phyloP scores from a whole-genome alignment of 1,284 basidiomycete genomes.

The Austroboletus sp. region DNA sequence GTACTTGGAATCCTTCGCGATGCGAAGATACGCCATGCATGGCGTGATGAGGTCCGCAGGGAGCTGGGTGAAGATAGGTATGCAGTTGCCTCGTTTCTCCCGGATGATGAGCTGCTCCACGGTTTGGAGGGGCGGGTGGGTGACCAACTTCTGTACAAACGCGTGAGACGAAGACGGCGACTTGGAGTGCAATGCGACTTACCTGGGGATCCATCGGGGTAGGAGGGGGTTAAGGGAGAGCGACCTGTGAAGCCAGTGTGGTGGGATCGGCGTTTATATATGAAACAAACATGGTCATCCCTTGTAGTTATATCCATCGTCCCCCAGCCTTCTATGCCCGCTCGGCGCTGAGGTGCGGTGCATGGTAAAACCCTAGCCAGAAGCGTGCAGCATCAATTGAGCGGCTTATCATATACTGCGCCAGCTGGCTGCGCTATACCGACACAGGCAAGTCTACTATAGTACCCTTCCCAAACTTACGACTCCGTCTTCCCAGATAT shows the following conservation, averaged over 20 bases:
- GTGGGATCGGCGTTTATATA: conserved; percentile 8
- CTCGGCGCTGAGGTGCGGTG: background rate
- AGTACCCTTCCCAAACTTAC: conserved; percentile 1
- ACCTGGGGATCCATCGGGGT: conserved; percentile 60
- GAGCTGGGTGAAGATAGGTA: conserved; percentile 88
- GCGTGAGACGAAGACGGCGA: background rate
- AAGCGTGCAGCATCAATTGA: background rate
- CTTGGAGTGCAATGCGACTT: conserved; percentile 16
- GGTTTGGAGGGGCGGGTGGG: conserved; percentile 59
- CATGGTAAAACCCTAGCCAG: background rate
- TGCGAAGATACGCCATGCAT: conserved; percentile 91
- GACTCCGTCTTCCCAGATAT: conserved; percentile 33
- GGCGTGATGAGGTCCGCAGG: conserved; percentile 96
- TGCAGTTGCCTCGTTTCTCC: conserved; percentile 80
- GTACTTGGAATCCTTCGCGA: conserved; percentile 87
- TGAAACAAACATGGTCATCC: background rate
- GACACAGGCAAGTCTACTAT: too few relatives aligned
- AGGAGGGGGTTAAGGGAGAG: background rate
- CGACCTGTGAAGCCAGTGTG: background rate
- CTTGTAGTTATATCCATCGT: background rate
- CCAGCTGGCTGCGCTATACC: too few relatives aligned
- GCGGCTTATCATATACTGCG: background rate
- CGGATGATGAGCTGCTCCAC: conserved; percentile 69
- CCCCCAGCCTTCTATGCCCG: conserved; percentile 3
- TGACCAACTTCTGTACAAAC: conserved; percentile 50